Conservation (phyloP, 163 green algal genomes). For the Dunaliella salina region DNA sequence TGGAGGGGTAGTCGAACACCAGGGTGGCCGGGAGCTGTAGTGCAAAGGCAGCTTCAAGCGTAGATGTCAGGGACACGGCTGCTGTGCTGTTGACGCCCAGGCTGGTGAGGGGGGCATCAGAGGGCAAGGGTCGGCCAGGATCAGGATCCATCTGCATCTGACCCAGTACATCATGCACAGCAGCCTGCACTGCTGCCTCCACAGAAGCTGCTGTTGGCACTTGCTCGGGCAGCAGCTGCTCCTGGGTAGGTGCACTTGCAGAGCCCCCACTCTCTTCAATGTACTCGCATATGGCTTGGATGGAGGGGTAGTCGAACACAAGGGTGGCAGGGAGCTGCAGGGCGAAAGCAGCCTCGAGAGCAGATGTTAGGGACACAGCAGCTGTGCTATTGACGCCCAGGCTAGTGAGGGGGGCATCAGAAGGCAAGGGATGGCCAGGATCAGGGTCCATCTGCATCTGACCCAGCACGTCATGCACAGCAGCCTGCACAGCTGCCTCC, state of each 20-base stretch:
- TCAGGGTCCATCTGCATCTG: neutral
- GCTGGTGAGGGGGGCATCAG: conserved; percentile 41
- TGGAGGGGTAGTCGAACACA: conserved; percentile 44
- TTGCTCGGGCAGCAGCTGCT: neutral
- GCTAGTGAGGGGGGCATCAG: conserved; percentile 40
- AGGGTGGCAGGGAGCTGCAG: conserved; percentile 29
- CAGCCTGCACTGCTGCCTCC: conserved; percentile 5
- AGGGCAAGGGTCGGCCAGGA: conserved; percentile 8
- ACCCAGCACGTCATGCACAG: conserved; percentile 32
- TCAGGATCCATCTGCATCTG: neutral
- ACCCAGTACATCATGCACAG: conserved; percentile 32
- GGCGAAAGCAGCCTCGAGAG: conserved; percentile 28
- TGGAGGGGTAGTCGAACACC: conserved; percentile 44
- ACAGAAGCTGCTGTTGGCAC: neutral
- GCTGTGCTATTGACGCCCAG: conserved; percentile 47
- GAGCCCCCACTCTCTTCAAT: neutral
- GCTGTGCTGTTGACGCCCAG: conserved; percentile 47
- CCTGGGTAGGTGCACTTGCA: neutral
- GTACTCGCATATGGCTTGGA: conserved; percentile 46
- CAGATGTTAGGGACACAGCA: conserved; percentile 44
- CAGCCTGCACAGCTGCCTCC: conserved; percentile 4
- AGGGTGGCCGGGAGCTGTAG: conserved; percentile 29
- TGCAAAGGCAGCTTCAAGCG: conserved; percentile 27
- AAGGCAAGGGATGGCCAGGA: conserved; percentile 8
- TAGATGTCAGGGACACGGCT: conserved; percentile 44